Conservation (phyloP, 1,139 yeast species). For the Diutina scorzettiae region DNA sequence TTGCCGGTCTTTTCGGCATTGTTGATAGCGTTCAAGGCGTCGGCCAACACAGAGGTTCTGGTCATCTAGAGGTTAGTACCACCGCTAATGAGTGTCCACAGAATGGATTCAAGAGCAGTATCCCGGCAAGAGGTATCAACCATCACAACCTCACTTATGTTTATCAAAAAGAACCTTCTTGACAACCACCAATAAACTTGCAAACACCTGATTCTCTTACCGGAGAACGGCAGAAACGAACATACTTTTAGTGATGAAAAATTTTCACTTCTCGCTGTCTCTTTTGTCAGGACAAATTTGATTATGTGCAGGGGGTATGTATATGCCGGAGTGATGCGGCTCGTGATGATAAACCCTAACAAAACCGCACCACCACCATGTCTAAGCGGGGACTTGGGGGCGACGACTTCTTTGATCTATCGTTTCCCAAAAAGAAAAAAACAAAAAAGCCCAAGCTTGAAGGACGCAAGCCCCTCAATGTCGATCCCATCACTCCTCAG, state of each 20-base stretch:
- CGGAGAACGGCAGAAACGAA: background rate
- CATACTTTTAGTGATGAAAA: background rate
- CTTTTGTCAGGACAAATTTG: no score
- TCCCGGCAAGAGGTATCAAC: conserved; percentile 1
- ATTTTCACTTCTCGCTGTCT: background rate
- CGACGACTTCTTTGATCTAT: conserved; percentile 1
- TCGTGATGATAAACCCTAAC: background rate
- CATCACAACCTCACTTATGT: background rate
- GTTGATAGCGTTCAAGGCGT: conserved; percentile 96
- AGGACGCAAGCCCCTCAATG: background rate
- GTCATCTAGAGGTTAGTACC: conserved; percentile 2
- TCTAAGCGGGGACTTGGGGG: background rate
- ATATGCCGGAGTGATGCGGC: no score
- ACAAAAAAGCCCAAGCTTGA: background rate
- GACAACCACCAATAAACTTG: background rate
- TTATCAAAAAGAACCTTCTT: background rate
- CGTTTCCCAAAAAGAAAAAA: background rate
- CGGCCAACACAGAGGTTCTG: conserved; percentile 49
- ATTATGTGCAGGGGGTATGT: no score
- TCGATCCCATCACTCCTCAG: background rate
- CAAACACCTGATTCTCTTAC: background rate
- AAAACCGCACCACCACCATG: background rate
- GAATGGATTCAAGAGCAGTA: conserved; percentile 3
- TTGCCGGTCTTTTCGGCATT: conserved; percentile 99
- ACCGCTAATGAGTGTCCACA: conserved; percentile 5